phyloP scores from a whole-genome alignment of 306 rosid species.

The Glycine tomentella region DNA sequence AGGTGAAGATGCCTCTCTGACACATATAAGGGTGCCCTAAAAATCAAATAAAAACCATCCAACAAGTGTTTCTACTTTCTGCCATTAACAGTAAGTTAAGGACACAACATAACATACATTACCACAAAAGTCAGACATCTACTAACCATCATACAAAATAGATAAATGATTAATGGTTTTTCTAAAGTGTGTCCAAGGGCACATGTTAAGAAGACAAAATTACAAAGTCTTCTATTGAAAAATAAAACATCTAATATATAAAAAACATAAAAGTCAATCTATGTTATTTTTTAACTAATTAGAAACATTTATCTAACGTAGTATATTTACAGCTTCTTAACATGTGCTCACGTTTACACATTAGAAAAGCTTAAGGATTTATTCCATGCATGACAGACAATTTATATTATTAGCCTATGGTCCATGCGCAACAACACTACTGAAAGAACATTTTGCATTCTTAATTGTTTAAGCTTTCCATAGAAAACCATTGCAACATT shows the following conservation, averaged over 20 bases:
- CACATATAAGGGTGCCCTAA: neutral
- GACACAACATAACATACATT: neutral
- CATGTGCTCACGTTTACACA: too few species aligned
- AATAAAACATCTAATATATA: too few species aligned
- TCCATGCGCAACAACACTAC: neutral
- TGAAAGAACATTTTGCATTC: neutral
- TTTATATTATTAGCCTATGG: neutral
- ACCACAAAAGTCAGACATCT: constrained; percentile 12
- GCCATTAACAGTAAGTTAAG: neutral
- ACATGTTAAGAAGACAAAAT: too few species aligned
- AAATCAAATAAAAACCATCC: constrained; percentile 7
- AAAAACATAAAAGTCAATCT: too few species aligned
- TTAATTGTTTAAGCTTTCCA: too few species aligned
- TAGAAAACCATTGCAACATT: too few species aligned
- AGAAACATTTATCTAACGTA: neutral
- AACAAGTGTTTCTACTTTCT: neutral
- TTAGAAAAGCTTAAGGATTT: too few species aligned
- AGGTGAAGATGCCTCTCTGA: constrained; percentile 16
- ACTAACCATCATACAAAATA: neutral
- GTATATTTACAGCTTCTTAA: too few species aligned
- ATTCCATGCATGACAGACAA: too few species aligned
- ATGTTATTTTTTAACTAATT: neutral
- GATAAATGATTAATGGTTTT: neutral
- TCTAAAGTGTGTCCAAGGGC: too few species aligned
- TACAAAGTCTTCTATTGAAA: too few species aligned